Base-by-base conservation (phyloP, 1,284 basidiomycete genomes). In the Taiwanofungus camphoratus region DNA sequence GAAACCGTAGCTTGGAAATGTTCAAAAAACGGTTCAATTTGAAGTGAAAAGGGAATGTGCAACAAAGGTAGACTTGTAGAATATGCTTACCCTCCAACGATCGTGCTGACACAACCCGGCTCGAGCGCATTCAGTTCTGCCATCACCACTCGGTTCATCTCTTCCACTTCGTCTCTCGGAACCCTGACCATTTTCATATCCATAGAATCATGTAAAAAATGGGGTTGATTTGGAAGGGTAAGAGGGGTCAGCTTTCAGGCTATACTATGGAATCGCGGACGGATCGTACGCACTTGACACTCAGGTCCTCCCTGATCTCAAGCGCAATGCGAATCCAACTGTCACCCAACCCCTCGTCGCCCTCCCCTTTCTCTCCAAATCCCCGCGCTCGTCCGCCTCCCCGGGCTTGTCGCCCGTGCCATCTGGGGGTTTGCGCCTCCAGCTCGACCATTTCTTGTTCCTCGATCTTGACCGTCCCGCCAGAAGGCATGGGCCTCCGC, bases 51-150 rank as follows among this genome's bases (percentile, higher is more conserved):
- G 2, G 21, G 38, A 16, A 51, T 30, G 8, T 24, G 36, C 21
- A 7, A 18, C 44, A 46, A 19, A 34, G 26, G 16, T 30, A 12
- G 44, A 32, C 12, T 3, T 9, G 26, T 6, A 34, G 15, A 21
- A 22, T 5, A 44, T 12, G n/a, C n/a, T 59, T 45, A 82, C 84
- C 87, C 82, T 54, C 87, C 87, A 20, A 76, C 82, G 29, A 91
- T 75, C 1, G 77, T 80, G 44, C 73, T 77, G 11, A 73, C 63
- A 52, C 77, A 87, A 0, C 84, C 84, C 2, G 69, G 65, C 45
- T 77, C 70, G 8, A 90, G 54, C 12, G 56, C 50, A 11, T 73
- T 68, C 22, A 90, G 59, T 53, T 87, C 77, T 6, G 57, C 53
- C 68, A 76, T 73, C 3, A 90, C 71, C 2, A 75, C 62, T 0